These are phyloP conservation scores for Coniosporium apollinis DNA, from an alignment of 495 filamentous ascomycete genomes.

Conservation along the genomic window DNA sequence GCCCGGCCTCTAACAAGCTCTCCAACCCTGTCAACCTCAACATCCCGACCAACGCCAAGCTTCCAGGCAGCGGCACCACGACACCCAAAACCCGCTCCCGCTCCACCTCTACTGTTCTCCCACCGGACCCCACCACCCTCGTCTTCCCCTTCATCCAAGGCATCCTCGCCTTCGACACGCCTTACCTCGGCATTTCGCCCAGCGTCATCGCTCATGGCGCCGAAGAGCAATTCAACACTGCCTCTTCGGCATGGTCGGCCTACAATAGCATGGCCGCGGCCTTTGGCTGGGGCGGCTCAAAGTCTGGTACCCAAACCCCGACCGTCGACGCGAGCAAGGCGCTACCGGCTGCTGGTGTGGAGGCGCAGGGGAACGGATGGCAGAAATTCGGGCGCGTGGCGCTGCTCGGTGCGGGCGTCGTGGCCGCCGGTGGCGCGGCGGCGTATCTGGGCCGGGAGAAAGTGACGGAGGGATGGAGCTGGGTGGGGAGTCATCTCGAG, in stretches of 20 bases:
- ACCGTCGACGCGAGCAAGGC: constrained; percentile 5
- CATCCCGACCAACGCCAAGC: not conserved
- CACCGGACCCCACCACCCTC: constrained; percentile 23
- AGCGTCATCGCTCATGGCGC: constrained; percentile 80
- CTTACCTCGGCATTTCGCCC: constrained; percentile 78
- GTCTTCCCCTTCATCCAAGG: constrained; percentile 67
- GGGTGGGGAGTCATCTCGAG: constrained; percentile 84
- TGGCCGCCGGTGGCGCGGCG: constrained; percentile 65
- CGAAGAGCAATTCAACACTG: constrained; percentile 66
- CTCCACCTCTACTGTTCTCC: constrained; percentile 11
- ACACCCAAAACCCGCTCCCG: constrained; percentile 3
- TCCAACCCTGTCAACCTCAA: constrained; percentile 2
- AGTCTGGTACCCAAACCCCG: not conserved
- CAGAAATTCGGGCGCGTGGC: constrained; percentile 68
- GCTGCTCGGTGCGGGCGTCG: constrained; percentile 61
- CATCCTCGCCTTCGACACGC: constrained; percentile 88
- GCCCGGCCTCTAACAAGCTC: not conserved
- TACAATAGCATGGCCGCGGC: constrained; percentile 43
- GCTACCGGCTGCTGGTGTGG: constrained; percentile 25
- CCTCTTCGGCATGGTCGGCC: constrained; percentile 49
- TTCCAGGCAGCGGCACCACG: not conserved
- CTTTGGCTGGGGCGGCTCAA: constrained; percentile 33
- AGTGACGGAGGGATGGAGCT: constrained; percentile 51
- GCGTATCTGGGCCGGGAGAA: constrained; percentile 72
- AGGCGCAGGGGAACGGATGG: constrained; percentile 41